These are phyloP conservation scores for Aspergillus fischeri DNA, from an alignment of 2,329 filamentous ascomycete genomes.

Conservation along the genomic window DNA sequence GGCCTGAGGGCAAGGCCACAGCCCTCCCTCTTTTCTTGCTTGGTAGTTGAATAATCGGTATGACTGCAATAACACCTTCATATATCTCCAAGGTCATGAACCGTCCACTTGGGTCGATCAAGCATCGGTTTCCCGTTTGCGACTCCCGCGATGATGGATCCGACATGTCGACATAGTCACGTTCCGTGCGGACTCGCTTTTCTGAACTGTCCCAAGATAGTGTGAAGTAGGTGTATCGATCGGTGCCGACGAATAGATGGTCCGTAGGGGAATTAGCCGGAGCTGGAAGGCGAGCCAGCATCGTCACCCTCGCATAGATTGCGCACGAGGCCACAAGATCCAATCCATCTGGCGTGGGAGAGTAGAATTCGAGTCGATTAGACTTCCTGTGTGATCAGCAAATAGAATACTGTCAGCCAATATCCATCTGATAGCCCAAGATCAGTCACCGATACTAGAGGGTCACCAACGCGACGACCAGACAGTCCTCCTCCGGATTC, in stretches of 20 bases:
- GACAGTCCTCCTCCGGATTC: conserved; percentile 67
- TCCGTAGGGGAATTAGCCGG: conserved; percentile 72
- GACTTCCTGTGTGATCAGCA: conserved; percentile 62
- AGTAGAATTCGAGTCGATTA: conserved; percentile 83
- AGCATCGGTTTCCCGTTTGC: conserved; percentile 75
- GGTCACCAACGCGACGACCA: conserved; percentile 75
- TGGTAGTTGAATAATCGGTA: conserved; percentile 57
- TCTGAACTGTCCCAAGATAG: conserved; percentile 69
- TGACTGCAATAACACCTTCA: conserved; percentile 62
- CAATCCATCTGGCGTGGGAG: conserved; percentile 57
- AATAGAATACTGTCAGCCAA: neutral
- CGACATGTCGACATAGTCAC: conserved; percentile 57
- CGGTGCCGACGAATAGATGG: conserved; percentile 87
- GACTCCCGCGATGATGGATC: conserved; percentile 65
- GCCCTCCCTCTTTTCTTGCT: conserved; percentile 41
- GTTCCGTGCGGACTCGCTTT: conserved; percentile 52
- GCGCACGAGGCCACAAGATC: conserved; percentile 63
- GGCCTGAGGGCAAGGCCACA: conserved; percentile 20
- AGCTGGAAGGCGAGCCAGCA: conserved; percentile 56
- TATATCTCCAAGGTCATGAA: conserved; percentile 66
- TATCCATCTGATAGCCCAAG: neutral
- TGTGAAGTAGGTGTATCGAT: conserved; percentile 87
- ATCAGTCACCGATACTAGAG: neutral
- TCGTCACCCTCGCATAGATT: conserved; percentile 80
- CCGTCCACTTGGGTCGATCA: conserved; percentile 74